These are phyloP conservation scores for Pseudogymnoascus sp. DNA, from an alignment of 2,329 filamentous ascomycete genomes.

Conservation along the genomic window DNA sequence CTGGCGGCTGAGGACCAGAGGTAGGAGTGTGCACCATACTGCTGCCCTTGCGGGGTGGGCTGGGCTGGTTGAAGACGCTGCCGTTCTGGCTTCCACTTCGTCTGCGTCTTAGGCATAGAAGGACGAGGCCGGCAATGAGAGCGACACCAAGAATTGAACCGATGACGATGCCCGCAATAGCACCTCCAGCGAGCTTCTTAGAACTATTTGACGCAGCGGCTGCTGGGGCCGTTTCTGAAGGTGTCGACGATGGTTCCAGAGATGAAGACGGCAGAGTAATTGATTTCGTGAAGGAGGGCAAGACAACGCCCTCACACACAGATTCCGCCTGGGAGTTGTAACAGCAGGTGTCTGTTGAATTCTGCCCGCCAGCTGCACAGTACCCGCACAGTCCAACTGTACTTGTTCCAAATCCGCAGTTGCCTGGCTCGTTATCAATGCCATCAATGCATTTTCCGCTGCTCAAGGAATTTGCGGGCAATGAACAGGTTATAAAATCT, in stretches of 20 bases:
- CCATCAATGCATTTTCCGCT: constrained; percentile 68
- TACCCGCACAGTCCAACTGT: constrained; percentile 75
- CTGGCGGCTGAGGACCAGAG: constrained; percentile 31
- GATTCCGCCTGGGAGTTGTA: constrained; percentile 67
- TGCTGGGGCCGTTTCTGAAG: constrained; percentile 15
- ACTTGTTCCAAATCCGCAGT: constrained; percentile 75
- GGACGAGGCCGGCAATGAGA: constrained; percentile 57
- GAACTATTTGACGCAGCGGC: constrained; percentile 23
- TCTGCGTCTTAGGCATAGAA: constrained; percentile 40
- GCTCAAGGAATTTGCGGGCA: constrained; percentile 66
- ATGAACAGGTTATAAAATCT: constrained; percentile 82
- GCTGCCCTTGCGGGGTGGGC: constrained; percentile 51
- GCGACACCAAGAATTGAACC: constrained; percentile 65
- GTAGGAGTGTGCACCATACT: constrained; percentile 32
- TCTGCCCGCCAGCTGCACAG: constrained; percentile 72
- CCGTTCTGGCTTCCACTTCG: constrained; percentile 52
- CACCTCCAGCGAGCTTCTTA: constrained; percentile 63
- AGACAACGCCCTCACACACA: constrained; percentile 64
- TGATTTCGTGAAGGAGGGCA: constrained; percentile 67
- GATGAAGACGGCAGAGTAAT: constrained; percentile 51
- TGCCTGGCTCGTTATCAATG: constrained; percentile 67
- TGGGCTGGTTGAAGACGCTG: constrained; percentile 83
- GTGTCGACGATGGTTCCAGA: constrained; percentile 28
- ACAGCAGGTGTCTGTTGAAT: constrained; percentile 93
- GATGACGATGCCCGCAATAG: constrained; percentile 84